A percentile compares a stretch with the other conserved stretches of the same genome.
Conservation (phyloP, 306 rosid genomes). For the Rosa multiflora region DNA sequence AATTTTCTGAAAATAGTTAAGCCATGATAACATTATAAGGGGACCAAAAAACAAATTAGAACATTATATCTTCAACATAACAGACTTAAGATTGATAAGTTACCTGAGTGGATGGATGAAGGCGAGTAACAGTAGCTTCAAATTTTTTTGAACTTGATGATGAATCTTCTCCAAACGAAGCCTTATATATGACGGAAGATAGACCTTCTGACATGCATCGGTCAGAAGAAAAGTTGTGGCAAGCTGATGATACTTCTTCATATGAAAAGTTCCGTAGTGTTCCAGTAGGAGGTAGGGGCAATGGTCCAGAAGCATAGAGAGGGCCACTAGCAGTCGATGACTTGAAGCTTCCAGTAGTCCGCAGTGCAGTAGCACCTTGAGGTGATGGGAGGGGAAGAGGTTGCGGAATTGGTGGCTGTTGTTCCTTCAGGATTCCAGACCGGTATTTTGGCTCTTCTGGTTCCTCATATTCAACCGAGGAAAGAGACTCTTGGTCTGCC, state of each 20-base stretch:
- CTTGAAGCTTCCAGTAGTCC: constrained; percentile 75
- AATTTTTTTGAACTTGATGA: constrained; percentile 76
- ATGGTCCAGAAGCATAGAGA: constrained; percentile 69
- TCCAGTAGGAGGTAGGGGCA: constrained; percentile 85
- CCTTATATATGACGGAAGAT: constrained; percentile 80
- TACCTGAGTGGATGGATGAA: constrained; percentile 85
- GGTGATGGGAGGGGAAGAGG: constrained; percentile 99
- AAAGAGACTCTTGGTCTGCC: constrained; percentile 77
- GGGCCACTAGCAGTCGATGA: constrained; percentile 67
- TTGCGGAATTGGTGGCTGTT: constrained; percentile 60
- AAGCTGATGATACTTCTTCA: constrained; percentile 82
- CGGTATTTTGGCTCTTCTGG: constrained; percentile 66
- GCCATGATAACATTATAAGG: too few relatives aligned
- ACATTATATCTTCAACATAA: neutral
- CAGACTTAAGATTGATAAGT: neutral
- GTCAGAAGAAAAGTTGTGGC: constrained; percentile 79
- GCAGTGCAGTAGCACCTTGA: constrained; percentile 48
- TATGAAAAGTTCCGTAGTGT: constrained; percentile 58
- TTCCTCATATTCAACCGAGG: constrained; percentile 69
- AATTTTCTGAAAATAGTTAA: neutral
- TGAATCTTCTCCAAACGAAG: constrained; percentile 83
- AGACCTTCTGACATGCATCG: constrained; percentile 83
- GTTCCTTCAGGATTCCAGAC: constrained; percentile 60
- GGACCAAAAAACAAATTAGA: neutral
- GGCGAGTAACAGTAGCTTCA: constrained; percentile 93